Conservation (phyloP, 768 basidiomycete species). For the Panaeolus cyanescens region DNA sequence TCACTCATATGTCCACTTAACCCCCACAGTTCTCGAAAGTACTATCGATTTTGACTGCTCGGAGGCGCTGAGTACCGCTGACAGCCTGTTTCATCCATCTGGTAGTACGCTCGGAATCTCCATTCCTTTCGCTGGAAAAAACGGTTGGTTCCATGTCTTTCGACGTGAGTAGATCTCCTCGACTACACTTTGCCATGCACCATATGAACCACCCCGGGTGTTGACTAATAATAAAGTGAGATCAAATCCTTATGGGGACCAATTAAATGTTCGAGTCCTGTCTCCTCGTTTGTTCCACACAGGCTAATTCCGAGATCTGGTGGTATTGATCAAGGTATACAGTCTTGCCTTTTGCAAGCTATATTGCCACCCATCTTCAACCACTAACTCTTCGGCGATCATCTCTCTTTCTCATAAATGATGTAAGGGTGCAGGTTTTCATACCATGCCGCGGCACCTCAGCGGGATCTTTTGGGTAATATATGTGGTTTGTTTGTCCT, state of each 20-base stretch:
- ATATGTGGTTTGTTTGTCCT: background rate
- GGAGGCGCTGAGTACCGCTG: background rate
- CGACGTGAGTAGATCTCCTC: background rate
- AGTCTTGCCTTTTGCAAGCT: background rate
- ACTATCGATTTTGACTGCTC: background rate
- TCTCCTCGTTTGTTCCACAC: background rate
- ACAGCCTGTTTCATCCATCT: background rate
- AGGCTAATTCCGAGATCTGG: background rate
- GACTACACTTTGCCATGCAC: background rate
- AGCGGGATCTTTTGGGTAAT: conserved; percentile 3
- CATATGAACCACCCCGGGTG: background rate
- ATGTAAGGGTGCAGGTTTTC: conserved; percentile 3
- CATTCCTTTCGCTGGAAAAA: background rate
- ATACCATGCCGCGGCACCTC: conserved; percentile 2
- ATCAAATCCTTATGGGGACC: conserved; percentile 1
- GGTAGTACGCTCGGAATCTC: background rate
- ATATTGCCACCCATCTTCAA: background rate
- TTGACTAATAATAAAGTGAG: background rate
- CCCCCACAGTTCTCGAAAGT: background rate
- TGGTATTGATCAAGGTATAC: background rate
- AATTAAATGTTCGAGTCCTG: background rate
- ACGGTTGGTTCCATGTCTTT: background rate
- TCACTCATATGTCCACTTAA: background rate
- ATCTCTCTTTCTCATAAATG: background rate
- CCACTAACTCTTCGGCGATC: background rate